phyloP scores from a whole-genome alignment of 2,329 filamentous ascomycete species.

The Exophiala bonariae region DNA sequence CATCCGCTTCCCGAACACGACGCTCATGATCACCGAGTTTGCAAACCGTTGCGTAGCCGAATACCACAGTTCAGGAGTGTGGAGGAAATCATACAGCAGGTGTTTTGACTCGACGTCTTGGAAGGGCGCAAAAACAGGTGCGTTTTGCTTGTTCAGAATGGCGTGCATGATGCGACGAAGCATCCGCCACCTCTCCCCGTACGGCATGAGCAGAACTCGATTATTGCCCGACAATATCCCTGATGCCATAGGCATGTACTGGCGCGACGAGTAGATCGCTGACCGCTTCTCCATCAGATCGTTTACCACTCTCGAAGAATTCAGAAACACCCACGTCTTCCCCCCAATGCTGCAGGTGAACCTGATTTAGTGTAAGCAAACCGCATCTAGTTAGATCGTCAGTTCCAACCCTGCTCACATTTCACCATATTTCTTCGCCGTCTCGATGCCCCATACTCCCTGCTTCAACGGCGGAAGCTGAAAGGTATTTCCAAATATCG shows the following conservation, averaged over 20 bases:
- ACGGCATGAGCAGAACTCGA: constrained; percentile 49
- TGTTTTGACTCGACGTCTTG: constrained; percentile 25
- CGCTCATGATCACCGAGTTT: constrained; percentile 39
- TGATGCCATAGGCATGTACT: constrained; percentile 27
- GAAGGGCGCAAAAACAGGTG: constrained; percentile 22
- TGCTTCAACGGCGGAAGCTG: constrained; percentile 22
- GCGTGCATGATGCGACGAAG: constrained; percentile 26
- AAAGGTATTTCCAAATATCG: constrained; percentile 22
- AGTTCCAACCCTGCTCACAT: constrained; percentile 8
- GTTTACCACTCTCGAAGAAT: constrained; percentile 20
- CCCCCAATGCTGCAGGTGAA: constrained; percentile 20
- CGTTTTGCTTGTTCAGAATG: constrained; percentile 26
- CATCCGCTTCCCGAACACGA: constrained; percentile 53
- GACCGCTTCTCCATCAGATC: constrained; percentile 42
- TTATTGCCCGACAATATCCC: constrained; percentile 36
- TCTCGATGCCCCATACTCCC: constrained; percentile 18
- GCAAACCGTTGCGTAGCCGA: constrained; percentile 44
- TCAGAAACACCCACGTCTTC: constrained; percentile 20
- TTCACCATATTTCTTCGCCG: constrained; percentile 21
- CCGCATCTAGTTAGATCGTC: too few relatives aligned
- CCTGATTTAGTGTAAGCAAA: constrained; percentile 2
- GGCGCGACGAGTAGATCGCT: constrained; percentile 39
- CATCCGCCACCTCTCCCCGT: constrained; percentile 26
- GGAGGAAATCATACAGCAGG: constrained; percentile 21
- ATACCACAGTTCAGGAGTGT: constrained; percentile 35